Conservation (phyloP, 2,329 filamentous ascomycete genomes). For the Aaosphaeria arxii region DNA sequence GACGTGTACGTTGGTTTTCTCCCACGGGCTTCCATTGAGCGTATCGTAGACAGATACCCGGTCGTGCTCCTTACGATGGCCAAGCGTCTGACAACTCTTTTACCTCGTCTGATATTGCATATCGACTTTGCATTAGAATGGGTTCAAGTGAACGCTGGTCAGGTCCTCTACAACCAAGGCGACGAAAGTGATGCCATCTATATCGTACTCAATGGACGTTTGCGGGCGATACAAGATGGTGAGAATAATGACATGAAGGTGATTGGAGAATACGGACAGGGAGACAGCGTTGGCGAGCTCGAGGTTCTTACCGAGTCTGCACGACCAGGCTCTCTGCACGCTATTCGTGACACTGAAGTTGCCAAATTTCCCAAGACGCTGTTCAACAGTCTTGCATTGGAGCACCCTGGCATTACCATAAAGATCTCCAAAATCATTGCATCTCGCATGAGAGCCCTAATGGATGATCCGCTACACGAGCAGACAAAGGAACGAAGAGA, state of each 20-base stretch:
- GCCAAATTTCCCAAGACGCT: slow-evolving; percentile 94
- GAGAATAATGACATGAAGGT: slow-evolving; percentile 80
- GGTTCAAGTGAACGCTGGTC: slow-evolving; percentile 93
- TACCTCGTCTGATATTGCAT: slow-evolving; percentile 87
- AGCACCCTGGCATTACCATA: slow-evolving; percentile 97
- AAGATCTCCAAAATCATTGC: slow-evolving; percentile 99
- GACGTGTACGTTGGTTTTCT: slow-evolving; percentile 98
- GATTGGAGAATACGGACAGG: slow-evolving; percentile 90
- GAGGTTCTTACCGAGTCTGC: slow-evolving; percentile 94
- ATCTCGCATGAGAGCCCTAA: slow-evolving; percentile 82
- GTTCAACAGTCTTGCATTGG: slow-evolving; percentile 95
- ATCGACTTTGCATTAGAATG: slow-evolving; percentile 98
- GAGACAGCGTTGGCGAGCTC: slow-evolving; percentile 94
- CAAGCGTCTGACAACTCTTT: slow-evolving; percentile 83
- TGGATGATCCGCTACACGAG: slow-evolving; percentile 74
- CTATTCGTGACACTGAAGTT: slow-evolving; percentile 92
- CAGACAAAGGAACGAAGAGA: slow-evolving; percentile 60
- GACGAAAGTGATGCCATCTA: slow-evolving; percentile 99
- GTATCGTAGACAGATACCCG: slow-evolving; percentile 89
- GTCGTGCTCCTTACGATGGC: slow-evolving; percentile 94
- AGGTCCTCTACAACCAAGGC: slow-evolving; percentile 88
- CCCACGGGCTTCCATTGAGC: slow-evolving; percentile 78
- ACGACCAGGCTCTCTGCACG: slow-evolving; percentile 87
- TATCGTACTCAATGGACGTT: slow-evolving; percentile 89
- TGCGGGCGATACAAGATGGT: slow-evolving; percentile 79